Evolutionary conservation across 768 basidiomycete species (phyloP).

Genomic region (Lentinula sp.): DNA sequence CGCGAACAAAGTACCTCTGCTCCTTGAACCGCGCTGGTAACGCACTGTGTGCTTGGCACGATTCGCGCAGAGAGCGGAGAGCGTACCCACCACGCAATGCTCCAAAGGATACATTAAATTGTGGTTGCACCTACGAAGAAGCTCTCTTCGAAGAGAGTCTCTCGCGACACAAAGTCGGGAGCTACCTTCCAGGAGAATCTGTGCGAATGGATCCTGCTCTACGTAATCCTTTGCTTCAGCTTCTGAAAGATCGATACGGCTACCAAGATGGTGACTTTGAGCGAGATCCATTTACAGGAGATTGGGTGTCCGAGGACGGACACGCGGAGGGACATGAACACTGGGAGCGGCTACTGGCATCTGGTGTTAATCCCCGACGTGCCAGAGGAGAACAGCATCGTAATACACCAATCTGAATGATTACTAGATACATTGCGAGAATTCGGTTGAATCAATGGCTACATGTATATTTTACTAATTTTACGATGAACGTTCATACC

Average conservation of each 20-base stretch:
- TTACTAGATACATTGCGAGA: not conserved
- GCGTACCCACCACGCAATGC: constrained; percentile 75
- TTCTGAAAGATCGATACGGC: constrained; percentile 66
- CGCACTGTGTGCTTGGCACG: constrained; percentile 87
- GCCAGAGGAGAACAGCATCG: constrained; percentile 7
- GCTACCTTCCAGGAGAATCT: constrained; percentile 77
- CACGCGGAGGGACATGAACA: constrained; percentile 49
- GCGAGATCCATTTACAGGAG: constrained; percentile 52
- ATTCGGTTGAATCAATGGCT: not conserved
- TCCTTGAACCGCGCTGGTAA: constrained; percentile 85
- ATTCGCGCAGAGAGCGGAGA: constrained; percentile 79
- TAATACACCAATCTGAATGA: not conserved
- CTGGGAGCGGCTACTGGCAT: constrained; percentile 57
- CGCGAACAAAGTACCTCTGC: constrained; percentile 66
- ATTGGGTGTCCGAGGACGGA: constrained; percentile 67
- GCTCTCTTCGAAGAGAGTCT: constrained; percentile 86
- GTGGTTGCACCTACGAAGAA: constrained; percentile 79
- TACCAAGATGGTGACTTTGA: constrained; percentile 89
- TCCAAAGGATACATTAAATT: constrained; percentile 73
- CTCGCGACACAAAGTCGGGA: constrained; percentile 71
- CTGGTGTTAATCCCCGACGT: constrained; percentile 22
- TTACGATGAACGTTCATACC: not conserved
- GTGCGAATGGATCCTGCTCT: constrained; percentile 88
- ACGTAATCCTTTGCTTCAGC: constrained; percentile 70
- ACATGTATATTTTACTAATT: not conserved